phyloP scores from a whole-genome alignment of 345 rosid species.

The Syzygium jambos region DNA sequence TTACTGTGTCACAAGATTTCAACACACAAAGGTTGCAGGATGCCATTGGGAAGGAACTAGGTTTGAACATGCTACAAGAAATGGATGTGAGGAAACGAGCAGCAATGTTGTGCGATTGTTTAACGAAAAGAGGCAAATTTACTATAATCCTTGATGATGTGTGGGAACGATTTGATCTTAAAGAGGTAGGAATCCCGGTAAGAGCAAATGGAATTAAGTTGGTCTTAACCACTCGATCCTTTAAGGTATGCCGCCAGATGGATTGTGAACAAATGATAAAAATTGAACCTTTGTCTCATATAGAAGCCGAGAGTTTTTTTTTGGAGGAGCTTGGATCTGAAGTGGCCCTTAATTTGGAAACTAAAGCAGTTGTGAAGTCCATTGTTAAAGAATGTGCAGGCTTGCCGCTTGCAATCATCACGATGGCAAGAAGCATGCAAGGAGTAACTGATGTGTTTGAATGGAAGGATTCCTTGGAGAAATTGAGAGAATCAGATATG shows the following conservation, averaged over 20 bases:
- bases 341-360: not conserved
- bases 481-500: not conserved
- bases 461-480: constrained; percentile 2
- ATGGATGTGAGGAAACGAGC: not conserved
- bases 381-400: constrained; percentile 6
- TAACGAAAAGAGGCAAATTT: not conserved
- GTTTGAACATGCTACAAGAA: fast-evolving
- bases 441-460: not conserved
- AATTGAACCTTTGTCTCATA: not conserved
- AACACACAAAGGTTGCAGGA: not conserved
- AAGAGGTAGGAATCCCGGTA: not conserved
- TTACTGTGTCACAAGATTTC: not conserved
- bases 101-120: not conserved
- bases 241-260: not conserved
- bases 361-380: not conserved
- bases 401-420: constrained; percentile 4
- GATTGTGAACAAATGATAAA: not conserved
- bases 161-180: not conserved
- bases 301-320: not conserved
- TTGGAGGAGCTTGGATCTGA: not conserved
- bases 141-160: not conserved
- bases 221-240: not conserved
- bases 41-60: fast-evolving
- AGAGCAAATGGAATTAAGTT: not conserved
- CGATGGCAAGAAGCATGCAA: constrained; percentile 4